Base-by-base conservation (phyloP, 345 rosid species). In the Durio zibethinus region DNA sequence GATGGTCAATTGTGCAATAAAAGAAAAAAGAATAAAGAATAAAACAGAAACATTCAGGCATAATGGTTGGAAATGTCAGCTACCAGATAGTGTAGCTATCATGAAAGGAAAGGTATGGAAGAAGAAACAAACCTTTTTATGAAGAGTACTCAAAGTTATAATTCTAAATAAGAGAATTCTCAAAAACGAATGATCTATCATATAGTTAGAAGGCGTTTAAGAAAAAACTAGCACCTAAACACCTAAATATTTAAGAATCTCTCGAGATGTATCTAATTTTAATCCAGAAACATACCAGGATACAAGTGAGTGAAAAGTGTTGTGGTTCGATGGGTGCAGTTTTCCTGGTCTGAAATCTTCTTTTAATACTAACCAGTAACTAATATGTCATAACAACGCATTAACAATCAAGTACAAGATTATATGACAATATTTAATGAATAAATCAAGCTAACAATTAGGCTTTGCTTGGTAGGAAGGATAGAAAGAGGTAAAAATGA, bases 111-210 rank as follows among this genome's bases (percentile, higher is more conserved):
- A 38, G 70, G 70, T 65, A 65, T 38, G 12, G 43, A 62, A 35
- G 69, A 65, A 65, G 69, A 36, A 65, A 36, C 25, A 38, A 38
- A 65, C 23, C 45, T 36, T 65, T 65, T 66, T 66, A n/a, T 38
- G 31, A 5, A 40, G 50, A 36, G 7, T 3, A 31, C 29, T 21
- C 29, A 38, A 40, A 38, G 68, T 63, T 35, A 16, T 18, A 20
- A 23, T 35, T 4, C 5, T 8, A 54, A 54, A 21, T 21, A n/a
- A 66, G 18, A 12, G 7, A 66, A 38, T n/a, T 65, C 29, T 38
- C 29, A n/a, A 66, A 21, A 66, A 11, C 25, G 10, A 66, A 40
- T 66, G 45, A 66, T 38, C 29, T 40, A 40, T 64, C 69, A 64
- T 36, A 36, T 64, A 64, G 5, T 21, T 35, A 36, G 16, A 45